Conservation (phyloP, 805 yeast genomes). For the Cyberlindnera japonica region DNA sequence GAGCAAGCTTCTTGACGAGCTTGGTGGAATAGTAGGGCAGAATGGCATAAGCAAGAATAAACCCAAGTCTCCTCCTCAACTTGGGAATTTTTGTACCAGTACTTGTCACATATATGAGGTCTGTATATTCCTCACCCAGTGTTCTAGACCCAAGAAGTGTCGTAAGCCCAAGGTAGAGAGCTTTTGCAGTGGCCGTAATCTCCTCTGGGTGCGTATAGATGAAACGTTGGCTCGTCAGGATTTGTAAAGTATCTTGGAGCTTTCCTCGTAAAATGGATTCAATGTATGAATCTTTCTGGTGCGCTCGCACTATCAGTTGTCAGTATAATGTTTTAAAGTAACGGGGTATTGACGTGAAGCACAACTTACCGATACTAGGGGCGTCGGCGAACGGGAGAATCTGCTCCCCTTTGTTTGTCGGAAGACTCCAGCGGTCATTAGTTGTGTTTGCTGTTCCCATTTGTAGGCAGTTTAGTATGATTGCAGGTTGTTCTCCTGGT, state of each 20-base stretch:
- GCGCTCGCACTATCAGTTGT: constrained; percentile 61
- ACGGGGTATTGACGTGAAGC: neutral
- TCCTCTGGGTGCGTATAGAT: constrained; percentile 61
- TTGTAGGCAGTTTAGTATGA: no score
- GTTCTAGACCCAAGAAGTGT: constrained; percentile 77
- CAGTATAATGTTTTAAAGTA: neutral
- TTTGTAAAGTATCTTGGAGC: constrained; percentile 51
- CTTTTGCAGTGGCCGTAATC: constrained; percentile 52
- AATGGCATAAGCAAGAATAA: constrained; percentile 55
- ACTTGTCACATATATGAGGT: constrained; percentile 59
- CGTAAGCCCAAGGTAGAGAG: constrained; percentile 67
- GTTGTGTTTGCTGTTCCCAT: no score
- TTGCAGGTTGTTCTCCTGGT: no score
- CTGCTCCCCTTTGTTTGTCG: neutral
- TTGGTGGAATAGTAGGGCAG: constrained; percentile 53
- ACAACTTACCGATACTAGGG: constrained; percentile 68
- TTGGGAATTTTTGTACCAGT: constrained; percentile 49
- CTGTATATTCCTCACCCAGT: constrained; percentile 92
- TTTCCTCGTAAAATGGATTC: constrained; percentile 52
- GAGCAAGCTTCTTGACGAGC: constrained; percentile 18
- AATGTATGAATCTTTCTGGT: constrained; percentile 83
- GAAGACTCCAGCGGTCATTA: neutral
- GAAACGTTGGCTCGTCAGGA: constrained; percentile 56
- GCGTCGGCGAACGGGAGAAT: constrained; percentile 74
- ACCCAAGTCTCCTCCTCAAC: constrained; percentile 47